Evolutionary conservation across 805 yeast species (phyloP).

Genomic region (Metschnikowia amazonensis): DNA sequence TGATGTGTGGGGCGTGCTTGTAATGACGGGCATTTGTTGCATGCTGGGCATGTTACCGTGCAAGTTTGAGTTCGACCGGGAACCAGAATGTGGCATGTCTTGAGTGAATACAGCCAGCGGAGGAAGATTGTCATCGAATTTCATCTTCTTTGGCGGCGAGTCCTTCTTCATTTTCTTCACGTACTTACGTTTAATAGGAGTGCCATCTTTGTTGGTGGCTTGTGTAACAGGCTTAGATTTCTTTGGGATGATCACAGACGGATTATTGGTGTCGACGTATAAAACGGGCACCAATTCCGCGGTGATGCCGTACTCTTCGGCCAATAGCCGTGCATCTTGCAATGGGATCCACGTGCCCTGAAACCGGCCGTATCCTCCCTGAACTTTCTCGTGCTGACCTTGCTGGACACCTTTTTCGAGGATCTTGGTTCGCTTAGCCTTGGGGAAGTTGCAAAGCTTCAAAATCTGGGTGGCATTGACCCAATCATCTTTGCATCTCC

Average conservation of each 20-base stretch:
- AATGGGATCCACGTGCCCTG: conserved; percentile 97
- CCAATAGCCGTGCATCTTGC: conserved; percentile 55
- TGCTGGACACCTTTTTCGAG: conserved; percentile 90
- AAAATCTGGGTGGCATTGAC: conserved; percentile 94
- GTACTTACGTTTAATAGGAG: conserved; percentile 41
- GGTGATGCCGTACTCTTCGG: conserved; percentile 37
- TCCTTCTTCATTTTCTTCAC: conserved; percentile 50
- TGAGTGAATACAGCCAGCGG: conserved; percentile 21
- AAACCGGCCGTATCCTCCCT: conserved; percentile 95
- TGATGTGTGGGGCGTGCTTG: conserved; percentile 5
- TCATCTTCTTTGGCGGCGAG: conserved; percentile 46
- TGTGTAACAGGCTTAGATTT: conserved; percentile 26
- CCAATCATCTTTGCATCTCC: conserved; percentile 90
- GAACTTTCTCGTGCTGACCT: conserved; percentile 87
- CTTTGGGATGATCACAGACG: conserved; percentile 32
- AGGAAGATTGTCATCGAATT: conserved; percentile 20
- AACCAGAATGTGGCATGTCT: conserved; percentile 13
- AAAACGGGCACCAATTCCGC: conserved; percentile 41
- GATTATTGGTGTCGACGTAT: conserved; percentile 35
- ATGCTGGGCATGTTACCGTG: conserved; percentile 6
- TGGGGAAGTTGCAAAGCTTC: conserved; percentile 90
- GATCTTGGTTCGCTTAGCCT: conserved; percentile 89
- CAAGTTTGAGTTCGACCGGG: conserved; percentile 1
- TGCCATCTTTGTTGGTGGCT: conserved; percentile 32
- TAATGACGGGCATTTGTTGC: conserved; percentile 6